Evolutionary conservation across 192 early-diverging fungal genomes (phyloP), one percentile per base, ranked within the genome.

Genomic region (Coemansia sp.): DNA sequence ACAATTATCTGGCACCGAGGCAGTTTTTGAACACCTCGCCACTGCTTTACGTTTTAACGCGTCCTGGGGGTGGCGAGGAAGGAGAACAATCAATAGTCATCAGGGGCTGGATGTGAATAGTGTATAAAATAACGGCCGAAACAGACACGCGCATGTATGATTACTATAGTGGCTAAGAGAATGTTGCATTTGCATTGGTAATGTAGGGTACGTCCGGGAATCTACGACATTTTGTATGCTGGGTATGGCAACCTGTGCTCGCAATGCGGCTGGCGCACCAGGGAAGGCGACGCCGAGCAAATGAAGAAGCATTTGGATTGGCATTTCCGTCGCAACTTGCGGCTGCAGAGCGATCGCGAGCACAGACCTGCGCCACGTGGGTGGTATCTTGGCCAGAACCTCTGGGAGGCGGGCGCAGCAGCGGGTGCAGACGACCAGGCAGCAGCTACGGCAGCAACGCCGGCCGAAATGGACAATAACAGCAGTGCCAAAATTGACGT

Each of bases 311-410:
- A 98, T 74, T 59, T 98, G 32, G 95, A 98, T 65, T 95, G 93
- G 87, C 96, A 98, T 78, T 98, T 97, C 75, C 84, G 96, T 32
- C 92, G 95, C 76, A 98, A 98, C 73, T 81, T 90, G 52, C 86
- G 93, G 32, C 72, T 61, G 47, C 76, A 90, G 61, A 90, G 90
- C 72, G 92, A 96, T 58, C 86, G 88, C 61, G 88, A 82, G n/a
- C 91, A 91, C 63, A 87, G 89, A 43, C 88, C 90, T n/a, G 72
- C 91, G 47, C 88, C 89, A 29, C 87, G 95, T 38, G 91, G 90
- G 38, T 98, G 94, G 95, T 95, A 92, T 76, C 76, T 95, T 0
- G 76, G 59, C 23, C 90, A 90, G 59, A 80, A 1, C 6, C 54
- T 12, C 21, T 76, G 76, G 82, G 73, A 75, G 52, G 62, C 69